A percentile compares a stretch with the other conserved stretches of the same genome.
Conservation (phyloP, 2,329 filamentous ascomycete species). For the Colletotrichum euphorbiae region DNA sequence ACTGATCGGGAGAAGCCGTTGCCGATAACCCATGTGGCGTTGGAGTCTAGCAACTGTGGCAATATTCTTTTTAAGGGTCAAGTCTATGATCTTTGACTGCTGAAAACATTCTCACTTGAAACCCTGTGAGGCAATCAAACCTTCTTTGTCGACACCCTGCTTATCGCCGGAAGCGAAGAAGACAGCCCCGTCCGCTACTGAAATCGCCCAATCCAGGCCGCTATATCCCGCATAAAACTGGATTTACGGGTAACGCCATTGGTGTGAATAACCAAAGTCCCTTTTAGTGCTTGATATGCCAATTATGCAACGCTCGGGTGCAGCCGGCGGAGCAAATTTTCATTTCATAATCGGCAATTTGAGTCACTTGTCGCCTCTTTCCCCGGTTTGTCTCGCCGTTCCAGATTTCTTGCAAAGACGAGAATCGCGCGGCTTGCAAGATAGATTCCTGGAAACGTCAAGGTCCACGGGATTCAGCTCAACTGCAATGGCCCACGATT, state of each 20-base stretch:
- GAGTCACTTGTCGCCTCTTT: slow-evolving; percentile 12
- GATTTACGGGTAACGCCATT: not conserved
- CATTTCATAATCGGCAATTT: not conserved
- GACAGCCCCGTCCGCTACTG: slow-evolving; percentile 1
- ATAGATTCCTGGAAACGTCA: not conserved
- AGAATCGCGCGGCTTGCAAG: not conserved
- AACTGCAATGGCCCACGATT: slow-evolving; percentile 1
- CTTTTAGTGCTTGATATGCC: slow-evolving; percentile 7
- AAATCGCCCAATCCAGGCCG: not conserved
- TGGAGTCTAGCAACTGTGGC: no score
- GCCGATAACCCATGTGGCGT: no score
- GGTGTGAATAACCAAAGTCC: slow-evolving; percentile 14
- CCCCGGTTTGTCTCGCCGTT: not conserved
- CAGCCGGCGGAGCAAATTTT: slow-evolving; percentile 13
- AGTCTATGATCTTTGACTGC: no score
- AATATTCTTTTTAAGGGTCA: no score
- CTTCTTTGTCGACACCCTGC: slow-evolving; percentile 11
- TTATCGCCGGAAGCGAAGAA: slow-evolving; percentile 7
- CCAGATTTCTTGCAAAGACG: not conserved
- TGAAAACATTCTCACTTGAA: not conserved
- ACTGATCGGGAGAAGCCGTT: no score
- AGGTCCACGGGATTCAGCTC: not conserved
- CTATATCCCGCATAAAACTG: slow-evolving; percentile 5
- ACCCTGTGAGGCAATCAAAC: not conserved
- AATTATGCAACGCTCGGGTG: slow-evolving; percentile 19